phyloP scores from a whole-genome alignment of 352 stramenopile genomes.

The Pythium brassicae region DNA sequence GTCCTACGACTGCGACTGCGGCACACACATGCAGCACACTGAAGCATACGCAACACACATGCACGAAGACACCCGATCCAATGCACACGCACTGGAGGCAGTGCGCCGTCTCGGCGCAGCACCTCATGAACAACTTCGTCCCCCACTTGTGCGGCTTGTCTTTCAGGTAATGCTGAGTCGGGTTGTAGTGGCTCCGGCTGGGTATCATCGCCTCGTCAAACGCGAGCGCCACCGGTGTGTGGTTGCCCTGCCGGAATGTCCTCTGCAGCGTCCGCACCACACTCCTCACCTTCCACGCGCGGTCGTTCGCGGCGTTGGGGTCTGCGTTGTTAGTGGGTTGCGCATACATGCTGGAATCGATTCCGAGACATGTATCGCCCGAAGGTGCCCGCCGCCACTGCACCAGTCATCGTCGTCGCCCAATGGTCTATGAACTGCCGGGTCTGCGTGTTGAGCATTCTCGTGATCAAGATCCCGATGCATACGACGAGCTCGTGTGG shows the following conservation, averaged over 20 bases:
- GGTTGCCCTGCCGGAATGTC: constrained; percentile 5
- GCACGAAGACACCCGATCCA: background rate
- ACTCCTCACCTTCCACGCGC: constrained; percentile 13
- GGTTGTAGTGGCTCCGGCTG: background rate
- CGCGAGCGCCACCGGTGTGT: background rate
- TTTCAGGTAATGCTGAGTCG: background rate
- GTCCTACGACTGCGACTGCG: background rate
- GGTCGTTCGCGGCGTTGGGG: background rate
- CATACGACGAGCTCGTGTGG: background rate
- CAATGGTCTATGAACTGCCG: background rate
- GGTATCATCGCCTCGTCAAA: constrained; percentile 4
- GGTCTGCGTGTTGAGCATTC: background rate
- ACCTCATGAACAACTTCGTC: background rate
- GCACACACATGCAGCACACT: background rate
- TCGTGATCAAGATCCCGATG: background rate
- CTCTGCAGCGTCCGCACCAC: constrained; percentile 9
- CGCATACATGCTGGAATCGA: constrained; percentile 11
- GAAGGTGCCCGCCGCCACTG: background rate
- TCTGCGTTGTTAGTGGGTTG: constrained; percentile 14
- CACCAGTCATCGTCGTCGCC: background rate
- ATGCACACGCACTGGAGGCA: background rate
- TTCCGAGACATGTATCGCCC: background rate
- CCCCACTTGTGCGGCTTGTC: no score
- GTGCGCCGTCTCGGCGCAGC: background rate
- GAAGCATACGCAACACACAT: background rate